Evolutionary conservation across 805 yeast genomes (phyloP).

Genomic region (Saturnispora gosingensis): DNA sequence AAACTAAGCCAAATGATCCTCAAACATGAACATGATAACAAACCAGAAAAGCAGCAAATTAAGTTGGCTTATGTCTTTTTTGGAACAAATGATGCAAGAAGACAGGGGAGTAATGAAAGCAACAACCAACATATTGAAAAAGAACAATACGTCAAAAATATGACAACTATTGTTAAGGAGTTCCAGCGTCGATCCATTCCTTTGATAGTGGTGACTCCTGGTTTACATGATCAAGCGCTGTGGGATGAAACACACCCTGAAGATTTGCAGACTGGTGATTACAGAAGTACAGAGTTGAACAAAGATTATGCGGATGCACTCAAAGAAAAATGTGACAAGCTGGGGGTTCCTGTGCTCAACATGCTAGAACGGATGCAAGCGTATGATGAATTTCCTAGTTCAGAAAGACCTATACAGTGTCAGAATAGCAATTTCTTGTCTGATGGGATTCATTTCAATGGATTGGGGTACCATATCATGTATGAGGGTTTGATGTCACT

Average conservation of each 20-base stretch:
- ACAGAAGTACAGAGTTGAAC: conserved; percentile 38
- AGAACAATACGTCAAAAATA: conserved; percentile 40
- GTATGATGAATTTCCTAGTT: not conserved
- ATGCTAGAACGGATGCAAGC: not conserved
- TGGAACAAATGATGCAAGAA: conserved; percentile 67
- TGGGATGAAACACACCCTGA: conserved; percentile 32
- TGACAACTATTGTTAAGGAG: conserved; percentile 32
- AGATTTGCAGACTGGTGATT: conserved; percentile 31
- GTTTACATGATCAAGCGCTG: conserved; percentile 37
- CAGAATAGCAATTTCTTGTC: conserved; percentile 16
- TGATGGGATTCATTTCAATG: conserved; percentile 39
- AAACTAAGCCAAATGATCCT: conserved; percentile 43
- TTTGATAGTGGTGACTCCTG: conserved; percentile 57
- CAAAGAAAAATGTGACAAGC: conserved; percentile 33
- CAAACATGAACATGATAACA: conserved; percentile 34
- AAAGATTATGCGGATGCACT: conserved; percentile 44
- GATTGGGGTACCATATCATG: conserved; percentile 29
- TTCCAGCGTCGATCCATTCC: conserved; percentile 36
- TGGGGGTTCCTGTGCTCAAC: conserved; percentile 46
- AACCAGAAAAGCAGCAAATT: conserved; percentile 27
- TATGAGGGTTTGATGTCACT: conserved; percentile 25
- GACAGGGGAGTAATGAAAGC: conserved; percentile 30
- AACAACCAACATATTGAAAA: conserved; percentile 37
- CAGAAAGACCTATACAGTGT: not conserved
- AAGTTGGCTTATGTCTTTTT: conserved; percentile 49